Conservation (phyloP, 164 flowering plant genomes). For the Umbellularia californica region DNA sequence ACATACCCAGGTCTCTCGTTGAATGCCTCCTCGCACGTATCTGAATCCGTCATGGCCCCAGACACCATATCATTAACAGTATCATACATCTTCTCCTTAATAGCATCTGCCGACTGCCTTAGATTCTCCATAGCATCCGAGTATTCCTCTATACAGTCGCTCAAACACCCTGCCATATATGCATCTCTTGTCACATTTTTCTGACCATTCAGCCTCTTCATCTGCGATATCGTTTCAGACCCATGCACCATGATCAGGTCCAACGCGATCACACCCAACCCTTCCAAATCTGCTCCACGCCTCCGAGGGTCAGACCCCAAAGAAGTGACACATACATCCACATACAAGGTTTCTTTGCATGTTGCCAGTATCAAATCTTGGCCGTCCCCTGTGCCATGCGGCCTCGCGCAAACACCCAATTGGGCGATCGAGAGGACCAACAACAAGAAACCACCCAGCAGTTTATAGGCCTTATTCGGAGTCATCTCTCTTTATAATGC, state of each 20-base stretch:
- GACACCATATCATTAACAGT: conserved; percentile 11
- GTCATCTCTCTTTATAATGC: conserved; percentile 1
- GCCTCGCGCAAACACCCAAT: neutral
- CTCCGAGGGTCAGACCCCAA: conserved; percentile 27
- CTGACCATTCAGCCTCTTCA: neutral
- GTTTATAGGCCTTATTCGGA: neutral
- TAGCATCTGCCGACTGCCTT: conserved; percentile 8
- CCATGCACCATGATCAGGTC: conserved; percentile 12
- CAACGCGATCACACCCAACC: conserved; percentile 24
- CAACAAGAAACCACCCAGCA: neutral
- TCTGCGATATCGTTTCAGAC: neutral
- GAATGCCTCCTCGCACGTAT: conserved; percentile 21
- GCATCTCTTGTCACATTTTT: neutral
- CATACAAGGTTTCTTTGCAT: conserved; percentile 21
- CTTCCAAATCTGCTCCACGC: conserved; percentile 10
- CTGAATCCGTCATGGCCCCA: conserved; percentile 28
- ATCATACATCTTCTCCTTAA: conserved; percentile 3
- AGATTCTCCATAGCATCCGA: conserved; percentile 20
- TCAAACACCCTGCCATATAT: conserved; percentile 5
- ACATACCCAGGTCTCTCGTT: conserved; percentile 4
- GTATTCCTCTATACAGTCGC: conserved; percentile 18
- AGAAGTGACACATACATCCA: conserved; percentile 19
- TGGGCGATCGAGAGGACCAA: neutral
- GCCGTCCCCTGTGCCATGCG: neutral
- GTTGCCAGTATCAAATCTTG: conserved; percentile 7